Base-by-base conservation (phyloP, 1,284 basidiomycete species). In the Cutaneotrichosporon mucoides region DNA sequence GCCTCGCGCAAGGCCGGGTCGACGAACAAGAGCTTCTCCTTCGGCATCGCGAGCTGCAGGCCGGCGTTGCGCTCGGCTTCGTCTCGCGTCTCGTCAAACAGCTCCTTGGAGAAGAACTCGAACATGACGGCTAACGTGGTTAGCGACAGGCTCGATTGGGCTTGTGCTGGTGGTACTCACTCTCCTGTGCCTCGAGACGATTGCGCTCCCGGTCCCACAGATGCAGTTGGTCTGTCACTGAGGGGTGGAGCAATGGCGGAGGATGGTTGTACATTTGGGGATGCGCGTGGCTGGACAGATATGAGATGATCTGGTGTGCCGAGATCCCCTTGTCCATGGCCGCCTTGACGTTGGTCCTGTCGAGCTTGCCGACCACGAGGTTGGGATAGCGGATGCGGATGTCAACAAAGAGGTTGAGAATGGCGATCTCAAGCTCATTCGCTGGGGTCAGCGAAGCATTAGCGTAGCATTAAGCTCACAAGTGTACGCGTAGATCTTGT, bases 181-280 rank as follows among this genome's bases (percentile, higher is more conserved):
- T 90, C 82, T 93, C 89, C 73, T 88, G 83, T 36, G 88, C 87
- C 68, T 89, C 87, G 2, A 99, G 82, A 53, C 96, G 85, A 76
- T 98, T 94, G 77, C 90, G 88, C 80, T 99, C 96, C 55, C 94
- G 82, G 78, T 99, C 95, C 95, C 96, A 99, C 13, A 99, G 82
- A 55, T 96, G 86, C 66, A 99, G 90, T 79, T 99, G 96, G 79
- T 99, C 96, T 68, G 97, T 93, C 0, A 98, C 94, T 0, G 95
- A 73, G 2, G 73, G 70, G 51, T 77, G 75, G 1, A 77, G 62
- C 6, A 77, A 50, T 4, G 75, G 75, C 16, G 75, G 75, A 2
- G 75, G 75, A 76, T 93, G 92, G 77, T 88, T 91, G 71, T 89
- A 86, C 95, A 99, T 99, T 79, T 99, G 95, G 38, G 92, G 89